A percentile compares a stretch with the other conserved stretches of the same genome.
phyloP scores from a whole-genome alignment of 2,329 filamentous ascomycete genomes.

The Microdochium trichocladiopsis region DNA sequence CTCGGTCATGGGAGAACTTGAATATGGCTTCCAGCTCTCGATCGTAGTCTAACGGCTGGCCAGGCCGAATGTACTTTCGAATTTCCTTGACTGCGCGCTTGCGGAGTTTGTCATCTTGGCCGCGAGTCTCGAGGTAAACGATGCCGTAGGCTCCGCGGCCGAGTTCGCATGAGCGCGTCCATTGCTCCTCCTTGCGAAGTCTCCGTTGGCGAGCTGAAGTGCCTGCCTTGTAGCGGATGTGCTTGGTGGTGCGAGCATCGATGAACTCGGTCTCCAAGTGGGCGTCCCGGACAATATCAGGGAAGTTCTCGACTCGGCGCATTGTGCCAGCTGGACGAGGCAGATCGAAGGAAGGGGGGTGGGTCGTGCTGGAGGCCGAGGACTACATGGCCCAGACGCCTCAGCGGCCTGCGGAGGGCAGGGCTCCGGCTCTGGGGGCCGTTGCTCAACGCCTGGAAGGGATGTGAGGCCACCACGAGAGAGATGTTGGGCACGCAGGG shows the following conservation, averaged over 20 bases:
- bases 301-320: background rate
- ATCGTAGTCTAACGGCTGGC: background rate
- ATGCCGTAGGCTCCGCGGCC: conserved; percentile 1
- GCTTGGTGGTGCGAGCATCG: background rate
- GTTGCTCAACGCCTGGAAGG: no score
- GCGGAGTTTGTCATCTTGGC: background rate
- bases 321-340: background rate
- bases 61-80: background rate
- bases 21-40: conserved; percentile 2
- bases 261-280: background rate
- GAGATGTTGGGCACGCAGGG: no score
- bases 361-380: no score
- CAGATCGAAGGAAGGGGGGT: no score
- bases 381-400: no score
- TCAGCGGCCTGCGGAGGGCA: no score
- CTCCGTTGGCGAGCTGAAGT: background rate
- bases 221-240: background rate
- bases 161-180: background rate
- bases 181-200: conserved; percentile 1
- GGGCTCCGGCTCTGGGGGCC: no score
- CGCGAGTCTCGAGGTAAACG: conserved; percentile 1
- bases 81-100: background rate
- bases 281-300: background rate
- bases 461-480: no score
- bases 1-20: conserved; percentile 2